phyloP scores from a whole-genome alignment of 768 basidiomycete species.

The Phylloporus rhodoxanthus region DNA sequence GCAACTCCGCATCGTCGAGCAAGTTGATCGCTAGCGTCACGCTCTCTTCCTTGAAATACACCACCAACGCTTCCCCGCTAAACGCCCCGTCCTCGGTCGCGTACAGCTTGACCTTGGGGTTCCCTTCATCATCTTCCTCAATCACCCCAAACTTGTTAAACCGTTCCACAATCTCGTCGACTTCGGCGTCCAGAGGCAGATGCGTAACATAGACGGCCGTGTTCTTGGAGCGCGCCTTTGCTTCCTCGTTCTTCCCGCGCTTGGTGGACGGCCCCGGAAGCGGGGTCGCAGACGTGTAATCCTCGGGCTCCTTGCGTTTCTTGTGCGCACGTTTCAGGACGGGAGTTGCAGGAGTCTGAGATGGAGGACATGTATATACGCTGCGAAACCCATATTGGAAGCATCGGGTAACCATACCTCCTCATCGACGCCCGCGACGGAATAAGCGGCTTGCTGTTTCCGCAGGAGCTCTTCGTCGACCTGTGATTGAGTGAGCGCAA shows the following conservation, averaged over 20 bases:
- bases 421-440: slow-evolving; percentile 90
- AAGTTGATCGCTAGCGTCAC: slow-evolving; percentile 78
- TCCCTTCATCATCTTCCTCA: slow-evolving; percentile 86
- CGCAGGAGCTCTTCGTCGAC: slow-evolving; percentile 82
- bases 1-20: slow-evolving; percentile 87
- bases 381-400: slow-evolving; percentile 15
- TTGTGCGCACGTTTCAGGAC: slow-evolving; percentile 75
- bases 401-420: slow-evolving; percentile 47
- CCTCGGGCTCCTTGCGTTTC: slow-evolving; percentile 70
- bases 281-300: slow-evolving; percentile 57
- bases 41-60: slow-evolving; percentile 97
- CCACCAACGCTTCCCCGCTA: slow-evolving; percentile 91
- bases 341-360: slow-evolving; percentile 80
- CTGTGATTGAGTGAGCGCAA: slow-evolving; percentile 35
- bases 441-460: slow-evolving; percentile 93
- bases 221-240: slow-evolving; percentile 70
- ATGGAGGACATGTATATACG: slow-evolving; percentile 20
- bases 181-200: slow-evolving; percentile 70
- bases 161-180: slow-evolving; percentile 71
- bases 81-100: slow-evolving; percentile 81
- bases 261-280: slow-evolving; percentile 56
- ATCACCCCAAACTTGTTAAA: slow-evolving; percentile 91
- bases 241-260: slow-evolving; percentile 57
- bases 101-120: slow-evolving; percentile 95
- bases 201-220: slow-evolving; percentile 88